Percentiles rank a stretch among this genome's conserved stretches.
These are phyloP conservation scores for Pseudogymnoascus pannorum DNA, from an alignment of 2,329 filamentous ascomycete species.

Conservation along the genomic window DNA sequence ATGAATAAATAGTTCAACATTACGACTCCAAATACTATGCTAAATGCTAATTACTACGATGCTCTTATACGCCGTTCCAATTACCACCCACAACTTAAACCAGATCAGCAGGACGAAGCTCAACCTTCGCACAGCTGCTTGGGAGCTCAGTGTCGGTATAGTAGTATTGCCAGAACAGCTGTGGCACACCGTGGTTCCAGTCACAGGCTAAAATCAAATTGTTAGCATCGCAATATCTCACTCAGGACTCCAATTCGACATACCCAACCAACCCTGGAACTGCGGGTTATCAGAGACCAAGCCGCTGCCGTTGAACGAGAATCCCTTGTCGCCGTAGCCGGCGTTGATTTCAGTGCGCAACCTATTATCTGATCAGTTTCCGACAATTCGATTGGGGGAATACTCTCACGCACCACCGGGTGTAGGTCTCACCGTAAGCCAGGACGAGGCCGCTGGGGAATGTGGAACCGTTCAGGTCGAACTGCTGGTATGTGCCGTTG, in stretches of 20 bases:
- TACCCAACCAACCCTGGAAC: constrained; percentile 14
- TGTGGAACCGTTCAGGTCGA: constrained; percentile 13
- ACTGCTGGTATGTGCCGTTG: constrained; percentile 17
- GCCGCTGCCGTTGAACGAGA: constrained; percentile 16
- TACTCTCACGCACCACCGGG: constrained; percentile 9
- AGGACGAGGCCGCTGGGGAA: constrained; percentile 11
- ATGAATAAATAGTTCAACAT: background rate
- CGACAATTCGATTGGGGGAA: too few relatives aligned
- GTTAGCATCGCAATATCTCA: background rate
- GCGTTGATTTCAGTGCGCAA: constrained; percentile 12
- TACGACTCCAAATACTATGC: background rate
- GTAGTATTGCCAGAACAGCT: constrained; percentile 20
- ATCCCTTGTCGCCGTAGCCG: constrained; percentile 11
- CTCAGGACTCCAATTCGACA: background rate
- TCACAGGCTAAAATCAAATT: constrained; percentile 16
- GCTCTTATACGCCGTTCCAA: background rate
- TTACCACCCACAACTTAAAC: background rate
- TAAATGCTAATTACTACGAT: background rate
- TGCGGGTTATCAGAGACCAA: constrained; percentile 12
- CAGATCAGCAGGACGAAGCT: constrained; percentile 12
- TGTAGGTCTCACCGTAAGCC: background rate
- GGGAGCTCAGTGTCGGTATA: constrained; percentile 11
- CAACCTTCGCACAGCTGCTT: constrained; percentile 16
- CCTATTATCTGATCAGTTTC: background rate
- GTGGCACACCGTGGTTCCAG: constrained; percentile 18